Conservation (phyloP, 225 moss, liverwort and hornwort genomes). For the Rhytidiadelphus loreus region DNA sequence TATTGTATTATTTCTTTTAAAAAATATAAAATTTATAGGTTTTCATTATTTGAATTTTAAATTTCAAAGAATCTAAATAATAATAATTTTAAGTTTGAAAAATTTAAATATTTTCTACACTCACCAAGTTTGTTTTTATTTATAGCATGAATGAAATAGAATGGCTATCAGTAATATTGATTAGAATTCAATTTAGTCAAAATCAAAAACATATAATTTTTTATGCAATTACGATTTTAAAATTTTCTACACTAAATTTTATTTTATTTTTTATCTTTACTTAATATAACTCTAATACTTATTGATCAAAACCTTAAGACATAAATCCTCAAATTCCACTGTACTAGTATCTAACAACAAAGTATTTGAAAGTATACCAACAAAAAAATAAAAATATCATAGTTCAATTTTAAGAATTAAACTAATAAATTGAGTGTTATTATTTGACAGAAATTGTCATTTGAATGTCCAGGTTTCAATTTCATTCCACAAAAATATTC, state of each 20-base stretch:
- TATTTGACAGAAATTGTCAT: no score
- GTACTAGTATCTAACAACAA: neutral
- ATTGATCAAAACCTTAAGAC: neutral
- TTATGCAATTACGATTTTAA: rapidly evolving
- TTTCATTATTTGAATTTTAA: neutral
- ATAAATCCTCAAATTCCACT: neutral
- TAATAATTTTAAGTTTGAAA: no score
- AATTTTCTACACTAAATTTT: neutral
- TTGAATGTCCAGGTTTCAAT: neutral
- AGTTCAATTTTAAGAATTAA: neutral
- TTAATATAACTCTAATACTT: neutral
- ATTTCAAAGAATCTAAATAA: rapidly evolving
- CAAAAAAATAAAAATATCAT: neutral
- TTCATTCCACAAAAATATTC: neutral
- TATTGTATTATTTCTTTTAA: neutral
- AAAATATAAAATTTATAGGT: rapidly evolving
- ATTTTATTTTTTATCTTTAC: rapidly evolving
- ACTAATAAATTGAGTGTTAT: neutral
- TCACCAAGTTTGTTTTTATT: neutral
- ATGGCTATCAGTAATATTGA: no score
- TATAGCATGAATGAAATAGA: rapidly evolving
- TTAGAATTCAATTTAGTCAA: neutral
- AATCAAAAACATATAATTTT: neutral
- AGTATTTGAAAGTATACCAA: neutral
- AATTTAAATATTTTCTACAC: rapidly evolving